These are phyloP conservation scores for Pestalotiopsis sp. DNA, from an alignment of 2,329 filamentous ascomycete genomes.

Conservation along the genomic window DNA sequence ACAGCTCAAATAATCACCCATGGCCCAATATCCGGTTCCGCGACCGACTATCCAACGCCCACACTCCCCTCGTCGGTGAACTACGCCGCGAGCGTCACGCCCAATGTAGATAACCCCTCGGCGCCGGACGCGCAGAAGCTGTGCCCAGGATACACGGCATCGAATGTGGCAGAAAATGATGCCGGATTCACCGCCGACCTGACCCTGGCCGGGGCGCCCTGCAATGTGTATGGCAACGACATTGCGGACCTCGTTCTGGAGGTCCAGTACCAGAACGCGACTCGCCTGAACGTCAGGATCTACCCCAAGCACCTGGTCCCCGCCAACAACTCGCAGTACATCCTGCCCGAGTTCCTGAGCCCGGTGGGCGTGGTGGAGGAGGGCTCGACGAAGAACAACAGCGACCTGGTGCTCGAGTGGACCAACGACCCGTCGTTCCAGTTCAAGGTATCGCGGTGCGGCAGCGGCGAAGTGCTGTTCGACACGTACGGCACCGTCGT, in stretches of 20 bases:
- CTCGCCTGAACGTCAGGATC: constrained; percentile 73
- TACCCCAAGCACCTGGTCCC: constrained; percentile 64
- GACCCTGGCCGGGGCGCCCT: constrained; percentile 67
- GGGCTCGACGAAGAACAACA: constrained; percentile 46
- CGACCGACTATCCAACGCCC: not conserved
- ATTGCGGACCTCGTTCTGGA: constrained; percentile 66
- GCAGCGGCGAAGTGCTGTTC: constrained; percentile 68
- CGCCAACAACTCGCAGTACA: constrained; percentile 67
- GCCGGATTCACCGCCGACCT: constrained; percentile 70
- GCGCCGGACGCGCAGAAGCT: constrained; percentile 64
- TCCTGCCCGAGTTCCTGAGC: constrained; percentile 66
- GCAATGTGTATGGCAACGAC: constrained; percentile 80
- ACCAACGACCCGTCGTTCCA: constrained; percentile 64
- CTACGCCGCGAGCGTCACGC: constrained; percentile 41
- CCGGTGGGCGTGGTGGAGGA: constrained; percentile 53
- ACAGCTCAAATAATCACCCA: not conserved
- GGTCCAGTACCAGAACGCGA: constrained; percentile 67
- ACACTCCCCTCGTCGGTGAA: not conserved
- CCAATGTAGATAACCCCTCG: constrained; percentile 66
- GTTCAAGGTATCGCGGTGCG: constrained; percentile 64
- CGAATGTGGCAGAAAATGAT: constrained; percentile 54
- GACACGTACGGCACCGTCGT: constrained; percentile 66
- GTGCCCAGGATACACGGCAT: constrained; percentile 71
- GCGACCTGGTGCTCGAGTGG: constrained; percentile 58
- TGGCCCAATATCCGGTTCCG: not conserved